phyloP scores from a whole-genome alignment of 2,329 filamentous ascomycete genomes.

The Chrysoporthe cubensis region DNA sequence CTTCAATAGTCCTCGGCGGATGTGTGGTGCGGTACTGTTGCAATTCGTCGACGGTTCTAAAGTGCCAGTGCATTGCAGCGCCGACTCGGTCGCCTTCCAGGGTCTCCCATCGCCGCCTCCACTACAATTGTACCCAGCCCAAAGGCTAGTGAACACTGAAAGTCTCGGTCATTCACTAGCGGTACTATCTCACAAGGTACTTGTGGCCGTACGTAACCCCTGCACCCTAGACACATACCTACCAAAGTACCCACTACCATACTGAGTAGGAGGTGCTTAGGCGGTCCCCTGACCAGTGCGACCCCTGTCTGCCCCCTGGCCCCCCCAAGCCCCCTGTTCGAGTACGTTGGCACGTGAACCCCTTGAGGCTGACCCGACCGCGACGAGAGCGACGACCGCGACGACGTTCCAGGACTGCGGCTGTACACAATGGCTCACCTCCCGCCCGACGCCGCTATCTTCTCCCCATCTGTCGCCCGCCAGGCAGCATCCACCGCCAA shows the following conservation, averaged over 20 bases:
- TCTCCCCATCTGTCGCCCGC: slow-evolving; percentile 70
- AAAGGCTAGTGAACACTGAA: neutral
- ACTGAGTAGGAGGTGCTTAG: neutral
- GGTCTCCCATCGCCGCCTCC: neutral
- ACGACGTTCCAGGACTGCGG: neutral
- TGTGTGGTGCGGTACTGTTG: neutral
- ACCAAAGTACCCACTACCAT: no score
- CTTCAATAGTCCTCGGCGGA: slow-evolving; percentile 6
- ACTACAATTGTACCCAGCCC: neutral
- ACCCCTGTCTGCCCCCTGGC: neutral
- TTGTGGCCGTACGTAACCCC: neutral
- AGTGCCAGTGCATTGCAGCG: neutral
- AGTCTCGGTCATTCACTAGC: neutral
- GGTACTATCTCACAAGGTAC: neutral
- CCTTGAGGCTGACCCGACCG: neutral
- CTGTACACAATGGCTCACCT: slow-evolving; percentile 43
- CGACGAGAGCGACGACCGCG: no score
- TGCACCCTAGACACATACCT: neutral
- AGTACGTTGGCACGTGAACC: slow-evolving; percentile 4
- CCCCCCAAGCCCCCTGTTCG: neutral
- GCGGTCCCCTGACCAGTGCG: neutral
- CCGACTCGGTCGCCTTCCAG: neutral
- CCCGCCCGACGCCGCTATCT: slow-evolving; percentile 56
- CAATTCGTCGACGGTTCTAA: slow-evolving; percentile 4
- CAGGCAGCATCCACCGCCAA: slow-evolving; percentile 81